A percentile compares a stretch with the other conserved stretches of the same genome.
phyloP scores from a whole-genome alignment of 2,329 filamentous ascomycete genomes.

The Bimuria novae-zelandiae region DNA sequence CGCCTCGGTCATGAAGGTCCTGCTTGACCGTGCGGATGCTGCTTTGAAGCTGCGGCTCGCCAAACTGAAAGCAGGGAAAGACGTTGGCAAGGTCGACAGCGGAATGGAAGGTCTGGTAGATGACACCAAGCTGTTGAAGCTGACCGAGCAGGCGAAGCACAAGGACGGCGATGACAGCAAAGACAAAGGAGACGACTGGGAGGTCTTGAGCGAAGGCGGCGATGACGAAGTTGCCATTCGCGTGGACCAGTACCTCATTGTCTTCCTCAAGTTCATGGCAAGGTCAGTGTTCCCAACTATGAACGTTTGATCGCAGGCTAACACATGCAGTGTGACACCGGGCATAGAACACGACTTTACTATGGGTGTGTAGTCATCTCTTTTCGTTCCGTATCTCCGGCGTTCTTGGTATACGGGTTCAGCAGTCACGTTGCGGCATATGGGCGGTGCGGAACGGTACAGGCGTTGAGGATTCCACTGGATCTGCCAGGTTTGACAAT shows the following conservation, averaged over 20 bases:
- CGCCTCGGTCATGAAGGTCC: conserved; percentile 95
- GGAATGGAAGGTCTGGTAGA: conserved; percentile 88
- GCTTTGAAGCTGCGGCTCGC: conserved; percentile 86
- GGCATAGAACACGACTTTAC: conserved; percentile 98
- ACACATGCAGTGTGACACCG: conserved; percentile 79
- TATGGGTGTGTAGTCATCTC: conserved; percentile 74
- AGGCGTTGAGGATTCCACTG: conserved; percentile 1
- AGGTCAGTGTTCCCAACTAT: conserved; percentile 34
- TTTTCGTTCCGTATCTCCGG: background rate
- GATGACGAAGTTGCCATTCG: conserved; percentile 81
- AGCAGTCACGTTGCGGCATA: conserved; percentile 2
- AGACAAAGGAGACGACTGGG: conserved; percentile 59
- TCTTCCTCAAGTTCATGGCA: conserved; percentile 78
- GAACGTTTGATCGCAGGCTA: conserved; percentile 55
- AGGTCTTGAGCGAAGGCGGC: conserved; percentile 60
- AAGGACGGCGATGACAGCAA: conserved; percentile 48
- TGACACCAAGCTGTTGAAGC: conserved; percentile 68
- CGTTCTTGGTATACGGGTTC: background rate
- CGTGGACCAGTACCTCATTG: conserved; percentile 86
- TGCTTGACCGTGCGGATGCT: conserved; percentile 92
- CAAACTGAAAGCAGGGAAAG: conserved; percentile 71
- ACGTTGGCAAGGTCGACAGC: conserved; percentile 55
- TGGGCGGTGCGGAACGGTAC: background rate
- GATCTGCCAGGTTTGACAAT: background rate
- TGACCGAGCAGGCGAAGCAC: conserved; percentile 56